Conservation (phyloP, 192 early-diverging fungal genomes). For the Coemansia reversa region DNA sequence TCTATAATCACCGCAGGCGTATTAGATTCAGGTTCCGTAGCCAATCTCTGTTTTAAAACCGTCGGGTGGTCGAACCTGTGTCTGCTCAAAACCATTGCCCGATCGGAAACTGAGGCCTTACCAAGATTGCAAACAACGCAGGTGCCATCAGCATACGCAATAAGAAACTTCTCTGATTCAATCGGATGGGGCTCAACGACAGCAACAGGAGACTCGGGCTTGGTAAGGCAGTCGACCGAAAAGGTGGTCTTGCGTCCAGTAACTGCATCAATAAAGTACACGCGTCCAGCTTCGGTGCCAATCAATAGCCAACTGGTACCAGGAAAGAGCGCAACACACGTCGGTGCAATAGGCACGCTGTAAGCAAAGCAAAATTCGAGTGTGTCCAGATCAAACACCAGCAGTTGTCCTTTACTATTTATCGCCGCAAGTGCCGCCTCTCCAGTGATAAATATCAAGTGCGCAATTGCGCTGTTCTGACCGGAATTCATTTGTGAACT, state of each 20-base stretch:
- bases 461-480: conserved; percentile 7
- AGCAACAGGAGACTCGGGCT: conserved; percentile 21
- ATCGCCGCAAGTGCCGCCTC: conserved; percentile 25
- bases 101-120: conserved; percentile 21
- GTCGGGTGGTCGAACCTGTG: conserved; percentile 23
- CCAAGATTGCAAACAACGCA: conserved; percentile 44
- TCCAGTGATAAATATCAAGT: conserved; percentile 22
- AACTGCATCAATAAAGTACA: conserved; percentile 48
- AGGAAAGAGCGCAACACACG: conserved; percentile 24
- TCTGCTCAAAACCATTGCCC: conserved; percentile 24
- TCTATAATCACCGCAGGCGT: background rate
- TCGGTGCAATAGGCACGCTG: conserved; percentile 30
- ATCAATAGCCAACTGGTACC: conserved; percentile 47
- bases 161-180: conserved; percentile 38
- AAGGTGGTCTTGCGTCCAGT: conserved; percentile 43
- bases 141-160: conserved; percentile 35
- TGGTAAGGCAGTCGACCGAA: conserved; percentile 29
- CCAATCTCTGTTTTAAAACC: background rate
- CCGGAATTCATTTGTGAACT: conserved; percentile 9
- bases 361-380: conserved; percentile 30
- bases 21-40: background rate
- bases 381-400: conserved; percentile 37
- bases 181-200: conserved; percentile 33
- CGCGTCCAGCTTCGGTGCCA: conserved; percentile 39
- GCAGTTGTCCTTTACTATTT: conserved; percentile 24